phyloP scores from a whole-genome alignment of 176 grass and related monocot genomes.

The Tillandsia fasciculata region DNA sequence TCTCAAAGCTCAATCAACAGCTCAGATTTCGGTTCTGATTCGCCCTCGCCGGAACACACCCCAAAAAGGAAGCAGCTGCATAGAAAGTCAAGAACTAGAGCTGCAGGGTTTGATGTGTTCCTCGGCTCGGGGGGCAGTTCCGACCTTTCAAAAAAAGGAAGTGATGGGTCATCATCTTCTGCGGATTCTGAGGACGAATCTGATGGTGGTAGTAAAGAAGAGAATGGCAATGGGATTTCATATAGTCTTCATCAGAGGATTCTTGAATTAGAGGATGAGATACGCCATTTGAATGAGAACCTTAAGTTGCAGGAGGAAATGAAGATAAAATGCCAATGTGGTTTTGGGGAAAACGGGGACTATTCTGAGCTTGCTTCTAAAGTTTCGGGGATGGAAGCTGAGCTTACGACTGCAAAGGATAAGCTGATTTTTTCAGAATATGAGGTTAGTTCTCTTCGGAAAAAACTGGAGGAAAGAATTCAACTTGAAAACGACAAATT shows the following conservation, averaged over 20 bases:
- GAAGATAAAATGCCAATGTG: constrained; percentile 23
- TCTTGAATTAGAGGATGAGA: constrained; percentile 64
- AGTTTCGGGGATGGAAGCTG: constrained; percentile 26
- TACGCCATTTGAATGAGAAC: constrained; percentile 46
- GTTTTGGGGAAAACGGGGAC: constrained; percentile 12
- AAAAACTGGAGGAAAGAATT: constrained; percentile 32
- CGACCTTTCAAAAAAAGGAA: constrained; percentile 47
- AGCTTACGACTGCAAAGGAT: constrained; percentile 11
- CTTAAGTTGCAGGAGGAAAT: constrained; percentile 52
- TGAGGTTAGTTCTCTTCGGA: constrained; percentile 24
- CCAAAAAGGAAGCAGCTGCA: neutral
- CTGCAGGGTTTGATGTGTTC: constrained; percentile 15
- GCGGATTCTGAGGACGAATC: constrained; percentile 60
- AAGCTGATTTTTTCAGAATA: constrained; percentile 27
- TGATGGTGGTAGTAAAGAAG: constrained; percentile 34
- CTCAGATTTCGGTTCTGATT: constrained; percentile 51
- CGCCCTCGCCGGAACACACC: constrained; percentile 5
- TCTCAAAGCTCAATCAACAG: constrained; percentile 47
- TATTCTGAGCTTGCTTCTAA: constrained; percentile 23
- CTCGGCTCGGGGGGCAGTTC: constrained; percentile 13
- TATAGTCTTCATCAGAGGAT: constrained; percentile 42
- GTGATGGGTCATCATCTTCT: constrained; percentile 60
- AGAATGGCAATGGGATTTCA: constrained; percentile 36
- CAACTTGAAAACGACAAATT: neutral
- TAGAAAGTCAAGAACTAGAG: neutral